Conservation (phyloP, 257 asterid genomes). For the Primulina huaijiensis region DNA sequence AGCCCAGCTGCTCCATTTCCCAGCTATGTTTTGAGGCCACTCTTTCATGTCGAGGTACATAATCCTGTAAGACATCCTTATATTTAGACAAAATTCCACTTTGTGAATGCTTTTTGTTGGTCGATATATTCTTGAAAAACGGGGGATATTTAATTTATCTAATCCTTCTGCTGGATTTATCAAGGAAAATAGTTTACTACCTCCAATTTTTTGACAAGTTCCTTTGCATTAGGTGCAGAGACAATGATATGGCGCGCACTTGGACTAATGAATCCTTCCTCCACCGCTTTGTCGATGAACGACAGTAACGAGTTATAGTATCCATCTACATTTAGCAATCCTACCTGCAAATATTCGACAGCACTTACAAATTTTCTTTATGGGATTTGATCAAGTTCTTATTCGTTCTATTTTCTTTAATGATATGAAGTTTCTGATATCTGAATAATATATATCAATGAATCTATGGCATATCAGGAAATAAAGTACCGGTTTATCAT, state of each 20-base stretch:
- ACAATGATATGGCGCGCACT: conserved; percentile 54
- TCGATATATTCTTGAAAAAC: no score
- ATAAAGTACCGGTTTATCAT: conserved; percentile 53
- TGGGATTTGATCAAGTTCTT: not conserved
- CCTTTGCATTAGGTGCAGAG: conserved; percentile 47
- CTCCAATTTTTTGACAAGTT: conserved; percentile 52
- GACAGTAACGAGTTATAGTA: conserved; percentile 43
- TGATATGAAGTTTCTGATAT: not conserved
- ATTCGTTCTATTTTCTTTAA: not conserved
- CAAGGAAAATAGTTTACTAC: conserved; percentile 21
- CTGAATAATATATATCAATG: not conserved
- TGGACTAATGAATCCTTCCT: conserved; percentile 55
- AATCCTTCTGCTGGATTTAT: not conserved
- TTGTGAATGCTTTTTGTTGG: no score
- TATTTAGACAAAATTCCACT: not conserved
- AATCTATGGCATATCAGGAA: not conserved
- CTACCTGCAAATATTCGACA: conserved; percentile 38
- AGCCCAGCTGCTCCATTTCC: conserved; percentile 46
- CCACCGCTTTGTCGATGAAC: conserved; percentile 55
- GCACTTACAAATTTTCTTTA: not conserved
- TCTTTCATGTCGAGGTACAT: conserved; percentile 47
- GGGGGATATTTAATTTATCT: not conserved
- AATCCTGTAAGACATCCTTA: conserved; percentile 34
- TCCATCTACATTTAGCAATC: conserved; percentile 56
- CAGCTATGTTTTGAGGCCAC: conserved; percentile 55